Conservation (phyloP, 148 eudicot species). For the Nepenthes mirabilis region DNA sequence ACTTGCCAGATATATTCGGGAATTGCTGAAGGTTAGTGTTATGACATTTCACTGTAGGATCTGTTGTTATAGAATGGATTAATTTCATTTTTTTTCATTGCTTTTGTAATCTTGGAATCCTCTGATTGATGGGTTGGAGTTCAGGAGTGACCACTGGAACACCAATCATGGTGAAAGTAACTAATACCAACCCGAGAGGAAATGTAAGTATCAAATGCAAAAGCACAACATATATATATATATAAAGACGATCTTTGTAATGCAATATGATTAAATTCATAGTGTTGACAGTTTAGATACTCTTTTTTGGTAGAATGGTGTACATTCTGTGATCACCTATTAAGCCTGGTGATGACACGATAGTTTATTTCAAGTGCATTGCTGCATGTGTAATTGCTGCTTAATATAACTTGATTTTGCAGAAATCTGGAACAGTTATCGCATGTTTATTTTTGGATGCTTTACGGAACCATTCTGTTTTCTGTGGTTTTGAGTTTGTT, state of each 20-base stretch:
- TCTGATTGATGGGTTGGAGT: background rate
- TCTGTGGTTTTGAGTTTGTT: too few relatives aligned
- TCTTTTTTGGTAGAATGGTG: too few relatives aligned
- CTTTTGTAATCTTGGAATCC: too few relatives aligned
- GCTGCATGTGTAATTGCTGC: too few relatives aligned
- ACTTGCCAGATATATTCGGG: conserved; percentile 82
- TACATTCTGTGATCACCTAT: too few relatives aligned
- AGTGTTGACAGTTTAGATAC: background rate
- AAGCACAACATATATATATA: background rate
- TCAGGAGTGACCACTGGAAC: conserved; percentile 91
- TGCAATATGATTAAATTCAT: background rate
- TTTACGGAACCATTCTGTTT: too few relatives aligned
- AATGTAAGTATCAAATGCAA: conserved; percentile 34
- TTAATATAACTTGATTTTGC: too few relatives aligned
- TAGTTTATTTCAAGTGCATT: too few relatives aligned
- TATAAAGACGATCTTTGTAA: background rate
- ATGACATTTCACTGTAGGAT: background rate
- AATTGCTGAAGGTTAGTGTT: conserved; percentile 58
- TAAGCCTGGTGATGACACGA: too few relatives aligned
- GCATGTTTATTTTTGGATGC: too few relatives aligned
- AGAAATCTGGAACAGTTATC: too few relatives aligned
- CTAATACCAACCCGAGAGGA: conserved; percentile 98
- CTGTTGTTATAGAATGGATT: background rate
- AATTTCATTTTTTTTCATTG: background rate
- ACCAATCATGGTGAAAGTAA: conserved; percentile 77